Evolutionary conservation across 345 rosid genomes (phyloP), one percentile per base, ranked within the genome.

Genomic region (Noccaea caerulescens): DNA sequence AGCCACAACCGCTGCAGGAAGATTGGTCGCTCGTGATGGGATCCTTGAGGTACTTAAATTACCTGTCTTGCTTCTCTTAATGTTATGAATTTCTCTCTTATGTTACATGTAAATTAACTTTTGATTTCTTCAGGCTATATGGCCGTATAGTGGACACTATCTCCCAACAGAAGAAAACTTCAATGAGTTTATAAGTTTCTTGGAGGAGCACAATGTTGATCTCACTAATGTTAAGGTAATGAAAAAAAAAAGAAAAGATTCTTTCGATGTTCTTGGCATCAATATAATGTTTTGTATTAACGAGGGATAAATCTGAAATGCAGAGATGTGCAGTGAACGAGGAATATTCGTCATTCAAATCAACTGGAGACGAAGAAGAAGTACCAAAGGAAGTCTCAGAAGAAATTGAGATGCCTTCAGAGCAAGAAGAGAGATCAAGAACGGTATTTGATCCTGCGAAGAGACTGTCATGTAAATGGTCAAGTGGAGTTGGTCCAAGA

Each of bases 141-240:
- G 88, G 90, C 83, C 93, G 44, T 87, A 87, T 42, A 87, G 93
- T 68, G 92, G 92, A 52, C 92, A 85, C 67, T 87, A 87, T 72
- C 86, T 81, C 62, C 90, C 88, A 64, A 76, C 90, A 12, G 87
- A 85, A 76, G 93, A 87, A 56, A 84, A 84, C 75, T 87, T 87
- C 66, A 77, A 36, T 64, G 87, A 81, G 61, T 79, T 87, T 72
- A 71, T 85, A 55, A 62, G 54, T 73, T 87, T 84, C 78, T 81
- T 87, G 12, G 84, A 82, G 63, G 88, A 87, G 38, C 80, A 85
- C 39, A 78, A 75, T 63, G 76, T 87, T 49, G 90, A 85, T 74
- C 71, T 87, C 72, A 82, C 87, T 58, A 62, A 80, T 42, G 90
- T 87, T 32, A 82, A 85, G 86, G 92, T 87, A 81, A 47, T 5